phyloP scores from a whole-genome alignment of 257 asterid species.

The Scutellaria galericulata region DNA sequence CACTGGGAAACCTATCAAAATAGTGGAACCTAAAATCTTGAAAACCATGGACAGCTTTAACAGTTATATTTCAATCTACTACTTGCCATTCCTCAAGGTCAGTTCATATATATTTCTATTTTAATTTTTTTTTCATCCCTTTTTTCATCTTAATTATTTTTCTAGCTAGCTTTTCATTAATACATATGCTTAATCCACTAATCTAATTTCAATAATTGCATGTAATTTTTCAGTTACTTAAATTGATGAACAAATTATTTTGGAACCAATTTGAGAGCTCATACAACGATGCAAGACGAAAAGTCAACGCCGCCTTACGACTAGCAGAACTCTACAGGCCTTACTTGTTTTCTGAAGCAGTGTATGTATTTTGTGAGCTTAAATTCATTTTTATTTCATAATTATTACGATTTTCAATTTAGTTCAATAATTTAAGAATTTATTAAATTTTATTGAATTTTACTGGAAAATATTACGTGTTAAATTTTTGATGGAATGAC shows the following conservation, averaged over 20 bases:
- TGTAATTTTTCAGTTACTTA: slow-evolving; percentile 42
- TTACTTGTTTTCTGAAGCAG: slow-evolving; percentile 57
- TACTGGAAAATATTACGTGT: no score
- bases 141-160: no score
- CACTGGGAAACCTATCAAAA: slow-evolving; percentile 45
- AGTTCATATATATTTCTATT: neutral
- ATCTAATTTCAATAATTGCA: neutral
- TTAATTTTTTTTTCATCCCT: no score
- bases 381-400: no score
- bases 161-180: no score
- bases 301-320: slow-evolving; percentile 40
- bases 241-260: slow-evolving; percentile 42
- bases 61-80: slow-evolving; percentile 49
- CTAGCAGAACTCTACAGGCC: slow-evolving; percentile 56
- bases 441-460: no score
- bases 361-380: slow-evolving; percentile 39
- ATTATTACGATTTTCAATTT: neutral
- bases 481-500: no score
- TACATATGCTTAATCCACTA: neutral
- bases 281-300: slow-evolving; percentile 38
- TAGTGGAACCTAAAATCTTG: slow-evolving; percentile 27
- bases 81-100: slow-evolving; percentile 54
- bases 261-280: slow-evolving; percentile 45
- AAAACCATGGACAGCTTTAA: slow-evolving; percentile 54
- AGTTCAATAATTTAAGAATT: no score